Conservation (phyloP, 139 green algal genomes). For the Chlorella sorokiniana region DNA sequence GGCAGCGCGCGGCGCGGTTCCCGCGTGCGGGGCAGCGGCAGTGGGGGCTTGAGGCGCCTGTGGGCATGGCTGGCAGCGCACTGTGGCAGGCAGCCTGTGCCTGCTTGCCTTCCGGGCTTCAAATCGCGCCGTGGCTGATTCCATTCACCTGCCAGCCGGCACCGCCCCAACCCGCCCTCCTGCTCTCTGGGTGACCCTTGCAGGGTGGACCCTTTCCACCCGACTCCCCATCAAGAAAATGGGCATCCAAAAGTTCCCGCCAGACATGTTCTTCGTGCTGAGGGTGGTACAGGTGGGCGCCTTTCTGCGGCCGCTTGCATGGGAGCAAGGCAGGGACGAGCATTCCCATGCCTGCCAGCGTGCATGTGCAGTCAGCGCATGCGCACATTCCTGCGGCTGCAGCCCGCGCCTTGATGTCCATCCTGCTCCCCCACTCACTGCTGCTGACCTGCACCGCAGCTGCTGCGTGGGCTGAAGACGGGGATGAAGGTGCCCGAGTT, state of each 20-base stretch:
- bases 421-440: not conserved
- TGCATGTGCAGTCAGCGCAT: not conserved
- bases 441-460: constrained; percentile 32
- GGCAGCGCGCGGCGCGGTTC: too few species aligned
- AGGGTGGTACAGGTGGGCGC: constrained; percentile 71
- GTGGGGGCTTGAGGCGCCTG: too few species aligned
- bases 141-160: too few species aligned
- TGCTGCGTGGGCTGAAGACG: constrained; percentile 82
- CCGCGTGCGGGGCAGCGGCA: too few species aligned
- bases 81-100: too few species aligned
- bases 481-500: constrained; percentile 87
- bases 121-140: too few species aligned
- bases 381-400: not conserved
- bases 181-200: not conserved
- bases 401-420: too few species aligned
- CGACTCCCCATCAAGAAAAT: constrained; percentile 85
- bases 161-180: not conserved
- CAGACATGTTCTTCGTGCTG: constrained; percentile 97
- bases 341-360: not conserved
- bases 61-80: too few species aligned
- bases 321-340: not conserved
- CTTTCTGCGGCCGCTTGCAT: not conserved
- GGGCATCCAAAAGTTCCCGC: constrained; percentile 86
- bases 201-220: constrained; percentile 87
- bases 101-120: not conserved